Evolutionary conservation across 495 filamentous ascomycete species (phyloP), one percentile per base, ranked within the genome.

Genomic region (Hypoxylon rickii): DNA sequence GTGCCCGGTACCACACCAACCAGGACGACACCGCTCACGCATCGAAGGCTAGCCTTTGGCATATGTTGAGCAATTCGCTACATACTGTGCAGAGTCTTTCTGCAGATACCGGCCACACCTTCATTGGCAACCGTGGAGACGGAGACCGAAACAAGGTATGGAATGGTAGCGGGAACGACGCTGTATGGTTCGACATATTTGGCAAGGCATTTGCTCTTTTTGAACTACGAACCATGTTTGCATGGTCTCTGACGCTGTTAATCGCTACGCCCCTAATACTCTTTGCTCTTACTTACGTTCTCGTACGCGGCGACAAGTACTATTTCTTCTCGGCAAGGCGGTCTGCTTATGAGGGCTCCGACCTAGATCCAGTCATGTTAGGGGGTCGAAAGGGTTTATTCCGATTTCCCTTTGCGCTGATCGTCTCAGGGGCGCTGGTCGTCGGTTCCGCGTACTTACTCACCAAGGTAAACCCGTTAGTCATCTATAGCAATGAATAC

Each of bases 181-280:
- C 84, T 38, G 93, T 97, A 17, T 98, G 91, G 90, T 98, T 97
- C 67, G 94, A 97, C 69, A 69, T 97, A 1, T 96, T 96, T 50
- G 94, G 94, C 29, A 82, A 79, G 44, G 78, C 76, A 2, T 90
- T 97, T 66, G 89, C 87, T 16, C 79, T 97, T 12, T 89, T 96
- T 61, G 75, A 76, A 5, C 76, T 97, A 2, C 81, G 88, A 46
- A 90, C 89, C 3, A 75, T 97, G 51, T 97, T 97, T 69, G 91
- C 89, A 2, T 79, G 94, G 70, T 92, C 89, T 26, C 81, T 98
- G 8, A 87, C 89, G 3, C 67, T 97, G 8, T 80, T 97, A 5
- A 81, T 95, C 16, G 85, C 86, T 12, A 82, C 86, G 0, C 91
- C 92, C 2, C 59, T 96, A 49, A 75, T 85, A 19, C 70, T 97